phyloP scores from a whole-genome alignment of 768 basidiomycete species.

The Lactarius trivialis region DNA sequence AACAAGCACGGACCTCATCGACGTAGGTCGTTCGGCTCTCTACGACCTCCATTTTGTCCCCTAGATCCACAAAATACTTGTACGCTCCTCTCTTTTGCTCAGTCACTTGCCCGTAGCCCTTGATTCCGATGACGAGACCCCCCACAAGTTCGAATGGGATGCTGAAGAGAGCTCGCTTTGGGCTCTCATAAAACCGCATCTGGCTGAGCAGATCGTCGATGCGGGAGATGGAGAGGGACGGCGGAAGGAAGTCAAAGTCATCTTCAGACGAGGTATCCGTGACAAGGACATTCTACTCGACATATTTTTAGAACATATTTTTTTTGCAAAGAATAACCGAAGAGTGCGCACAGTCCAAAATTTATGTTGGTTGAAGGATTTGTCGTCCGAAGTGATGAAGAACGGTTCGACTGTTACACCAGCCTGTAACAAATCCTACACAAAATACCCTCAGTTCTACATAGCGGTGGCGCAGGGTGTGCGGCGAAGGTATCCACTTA shows the following conservation, averaged over 20 bases:
- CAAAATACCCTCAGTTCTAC: neutral
- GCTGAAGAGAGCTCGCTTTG: constrained; percentile 78
- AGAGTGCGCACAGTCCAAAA: constrained; percentile 65
- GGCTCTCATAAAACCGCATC: constrained; percentile 75
- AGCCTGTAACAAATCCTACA: constrained; percentile 72
- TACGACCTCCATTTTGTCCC: constrained; percentile 72
- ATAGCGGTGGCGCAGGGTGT: neutral
- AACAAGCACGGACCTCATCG: constrained; percentile 52
- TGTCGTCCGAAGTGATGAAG: constrained; percentile 68
- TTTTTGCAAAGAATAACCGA: neutral
- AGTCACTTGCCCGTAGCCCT: constrained; percentile 87
- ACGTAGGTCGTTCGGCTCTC: constrained; percentile 62
- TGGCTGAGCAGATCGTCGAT: constrained; percentile 72
- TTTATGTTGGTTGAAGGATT: constrained; percentile 61
- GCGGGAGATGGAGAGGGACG: constrained; percentile 68
- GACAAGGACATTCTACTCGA: constrained; percentile 50
- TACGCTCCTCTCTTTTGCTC: constrained; percentile 81
- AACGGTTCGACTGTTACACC: constrained; percentile 82
- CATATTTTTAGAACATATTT: constrained; percentile 2
- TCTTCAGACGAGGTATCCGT: constrained; percentile 51
- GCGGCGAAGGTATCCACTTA: constrained; percentile 30
- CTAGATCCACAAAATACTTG: constrained; percentile 77
- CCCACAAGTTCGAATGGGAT: constrained; percentile 75
- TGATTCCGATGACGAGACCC: constrained; percentile 69
- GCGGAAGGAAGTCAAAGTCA: constrained; percentile 43